phyloP scores from a whole-genome alignment of 2,329 filamentous ascomycete species.

The Emericellopsis cladophorae region DNA sequence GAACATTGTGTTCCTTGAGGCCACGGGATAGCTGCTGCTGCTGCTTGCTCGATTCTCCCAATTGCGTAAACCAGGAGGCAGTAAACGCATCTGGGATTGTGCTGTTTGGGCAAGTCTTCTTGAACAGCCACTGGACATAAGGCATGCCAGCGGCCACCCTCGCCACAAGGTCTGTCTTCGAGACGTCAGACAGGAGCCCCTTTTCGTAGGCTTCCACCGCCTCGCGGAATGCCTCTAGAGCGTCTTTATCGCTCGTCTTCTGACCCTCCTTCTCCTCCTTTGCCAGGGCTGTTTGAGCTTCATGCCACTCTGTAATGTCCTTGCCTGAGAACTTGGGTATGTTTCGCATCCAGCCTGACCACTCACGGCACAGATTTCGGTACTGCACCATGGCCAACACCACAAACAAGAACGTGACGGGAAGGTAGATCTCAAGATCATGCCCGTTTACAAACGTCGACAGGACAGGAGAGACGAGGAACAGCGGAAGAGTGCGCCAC shows the following conservation, averaged over 20 bases:
- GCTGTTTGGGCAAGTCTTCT: slow-evolving; percentile 15
- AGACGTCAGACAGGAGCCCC: slow-evolving; percentile 3
- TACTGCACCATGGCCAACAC: slow-evolving; percentile 35
- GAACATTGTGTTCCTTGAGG: slow-evolving; percentile 23
- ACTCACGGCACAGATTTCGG: slow-evolving; percentile 39
- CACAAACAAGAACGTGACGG: slow-evolving; percentile 40
- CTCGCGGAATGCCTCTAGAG: slow-evolving; percentile 17
- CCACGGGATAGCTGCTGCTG: slow-evolving; percentile 20
- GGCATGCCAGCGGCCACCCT: slow-evolving; percentile 15
- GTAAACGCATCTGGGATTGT: slow-evolving; percentile 16
- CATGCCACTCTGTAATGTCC: slow-evolving; percentile 32
- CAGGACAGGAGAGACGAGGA: slow-evolving; percentile 43
- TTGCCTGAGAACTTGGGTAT: slow-evolving; percentile 34
- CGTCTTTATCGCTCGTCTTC: slow-evolving; percentile 4
- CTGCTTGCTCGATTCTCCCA: slow-evolving; percentile 18
- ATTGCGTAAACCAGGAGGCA: slow-evolving; percentile 20
- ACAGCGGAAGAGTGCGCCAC: slow-evolving; percentile 39
- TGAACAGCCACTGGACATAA: slow-evolving; percentile 21
- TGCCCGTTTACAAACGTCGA: slow-evolving; percentile 36
- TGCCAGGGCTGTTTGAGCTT: slow-evolving; percentile 7
- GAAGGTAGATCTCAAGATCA: slow-evolving; percentile 43
- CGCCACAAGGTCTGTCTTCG: slow-evolving; percentile 4
- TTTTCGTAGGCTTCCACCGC: slow-evolving; percentile 16
- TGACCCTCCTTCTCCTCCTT: slow-evolving; percentile 5
- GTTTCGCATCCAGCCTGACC: slow-evolving; percentile 44